Percentiles rank a stretch among this genome's conserved stretches.
phyloP scores from a whole-genome alignment of 352 stramenopile species.

The Phytophthora hibernalis region DNA sequence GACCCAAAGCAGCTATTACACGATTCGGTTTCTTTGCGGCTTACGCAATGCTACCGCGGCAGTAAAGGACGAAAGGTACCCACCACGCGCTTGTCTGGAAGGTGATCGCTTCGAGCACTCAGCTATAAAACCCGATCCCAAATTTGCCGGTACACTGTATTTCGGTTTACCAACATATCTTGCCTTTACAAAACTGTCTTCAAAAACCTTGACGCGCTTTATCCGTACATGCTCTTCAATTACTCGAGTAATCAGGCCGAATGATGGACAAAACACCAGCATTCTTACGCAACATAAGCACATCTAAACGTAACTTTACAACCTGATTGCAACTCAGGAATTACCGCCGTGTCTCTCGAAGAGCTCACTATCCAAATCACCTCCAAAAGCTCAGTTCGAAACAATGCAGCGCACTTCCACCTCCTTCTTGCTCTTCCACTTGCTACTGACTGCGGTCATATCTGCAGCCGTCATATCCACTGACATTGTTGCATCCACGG shows the following conservation, averaged over 20 bases:
- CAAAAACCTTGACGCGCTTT: neutral
- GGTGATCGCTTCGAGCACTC: no score
- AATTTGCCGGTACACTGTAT: neutral
- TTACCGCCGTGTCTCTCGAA: conserved; percentile 5
- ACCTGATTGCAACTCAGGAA: neutral
- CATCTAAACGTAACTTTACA: neutral
- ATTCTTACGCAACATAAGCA: neutral
- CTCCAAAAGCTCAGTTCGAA: conserved; percentile 10
- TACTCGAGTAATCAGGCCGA: neutral
- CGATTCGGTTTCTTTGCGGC: neutral
- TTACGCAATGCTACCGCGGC: neutral
- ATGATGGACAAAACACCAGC: neutral
- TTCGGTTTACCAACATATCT: neutral
- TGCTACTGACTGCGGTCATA: conserved; percentile 5
- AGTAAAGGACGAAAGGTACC: neutral
- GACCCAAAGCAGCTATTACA: no score
- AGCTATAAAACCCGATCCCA: neutral
- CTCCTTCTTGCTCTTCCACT: neutral
- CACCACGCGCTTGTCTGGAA: neutral
- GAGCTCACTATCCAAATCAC: conserved; percentile 18
- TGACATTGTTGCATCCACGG: conserved; percentile 6
- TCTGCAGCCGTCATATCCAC: conserved; percentile 17
- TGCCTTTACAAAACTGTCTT: neutral
- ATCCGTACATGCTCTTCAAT: conserved; percentile 1
- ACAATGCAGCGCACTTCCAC: conserved; percentile 13